Conservation (phyloP, 1,284 basidiomycete species). For the Marasmius sp. region DNA sequence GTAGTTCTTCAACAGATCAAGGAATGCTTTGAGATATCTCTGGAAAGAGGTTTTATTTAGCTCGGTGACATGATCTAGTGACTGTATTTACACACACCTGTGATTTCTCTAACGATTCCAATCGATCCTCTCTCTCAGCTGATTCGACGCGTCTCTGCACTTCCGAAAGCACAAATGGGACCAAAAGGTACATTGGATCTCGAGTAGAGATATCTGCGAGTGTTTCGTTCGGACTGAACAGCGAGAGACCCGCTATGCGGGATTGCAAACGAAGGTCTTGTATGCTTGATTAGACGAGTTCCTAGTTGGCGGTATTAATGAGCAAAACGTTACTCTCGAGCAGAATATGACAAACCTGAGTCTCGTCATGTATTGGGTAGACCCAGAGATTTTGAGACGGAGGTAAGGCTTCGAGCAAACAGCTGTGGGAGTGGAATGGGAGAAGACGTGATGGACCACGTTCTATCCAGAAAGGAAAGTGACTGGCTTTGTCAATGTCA, state of each 20-base stretch:
- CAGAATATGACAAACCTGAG: slow-evolving; percentile 40
- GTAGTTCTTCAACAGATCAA: slow-evolving; percentile 65
- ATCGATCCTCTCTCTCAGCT: slow-evolving; percentile 57
- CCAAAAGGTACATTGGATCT: slow-evolving; percentile 79
- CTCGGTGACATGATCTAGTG: not conserved
- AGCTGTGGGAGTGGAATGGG: slow-evolving; percentile 7
- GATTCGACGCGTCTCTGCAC: slow-evolving; percentile 69
- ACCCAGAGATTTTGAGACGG: slow-evolving; percentile 42
- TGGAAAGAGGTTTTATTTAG: slow-evolving; percentile 31
- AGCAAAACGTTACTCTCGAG: not conserved
- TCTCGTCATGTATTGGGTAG: slow-evolving; percentile 47
- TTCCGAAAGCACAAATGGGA: slow-evolving; percentile 74
- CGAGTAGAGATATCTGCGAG: slow-evolving; percentile 83
- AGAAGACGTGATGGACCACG: slow-evolving; percentile 2
- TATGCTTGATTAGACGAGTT: slow-evolving; percentile 54
- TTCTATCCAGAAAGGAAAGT: too few relatives aligned
- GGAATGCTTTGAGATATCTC: slow-evolving; percentile 60
- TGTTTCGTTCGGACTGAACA: slow-evolving; percentile 87
- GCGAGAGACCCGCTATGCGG: slow-evolving; percentile 56
- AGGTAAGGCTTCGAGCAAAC: slow-evolving; percentile 14
- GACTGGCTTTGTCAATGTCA: too few relatives aligned
- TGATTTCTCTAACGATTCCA: slow-evolving; percentile 53
- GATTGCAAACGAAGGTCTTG: slow-evolving; percentile 52
- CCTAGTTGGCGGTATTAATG: slow-evolving; percentile 34
- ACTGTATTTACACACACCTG: slow-evolving; percentile 48